A percentile compares a stretch with the other conserved stretches of the same genome.
Conservation (phyloP, 2,329 filamentous ascomycete genomes). For the Hypoxylon rubiginosum region DNA sequence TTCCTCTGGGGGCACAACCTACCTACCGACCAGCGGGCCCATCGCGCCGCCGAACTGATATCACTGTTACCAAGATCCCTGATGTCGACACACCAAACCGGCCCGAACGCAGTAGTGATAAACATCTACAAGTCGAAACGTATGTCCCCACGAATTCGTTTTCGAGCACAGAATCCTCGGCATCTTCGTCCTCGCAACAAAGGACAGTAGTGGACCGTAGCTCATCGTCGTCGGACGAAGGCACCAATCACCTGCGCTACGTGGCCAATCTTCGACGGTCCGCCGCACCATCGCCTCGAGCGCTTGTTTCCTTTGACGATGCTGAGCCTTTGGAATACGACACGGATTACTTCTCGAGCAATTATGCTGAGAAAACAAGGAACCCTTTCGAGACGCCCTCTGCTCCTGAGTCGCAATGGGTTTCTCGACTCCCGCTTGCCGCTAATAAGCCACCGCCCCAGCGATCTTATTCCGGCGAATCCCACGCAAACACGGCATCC, state of each 20-base stretch:
- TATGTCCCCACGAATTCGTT: constrained; percentile 49
- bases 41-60: constrained; percentile 34
- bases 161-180: constrained; percentile 42
- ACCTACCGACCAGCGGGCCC: constrained; percentile 46
- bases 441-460: constrained; percentile 42
- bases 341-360: constrained; percentile 37
- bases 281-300: constrained; percentile 30
- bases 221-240: constrained; percentile 50
- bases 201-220: constrained; percentile 39
- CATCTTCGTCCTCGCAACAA: constrained; percentile 43
- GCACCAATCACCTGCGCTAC: constrained; percentile 29
- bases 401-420: constrained; percentile 14
- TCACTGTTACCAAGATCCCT: constrained; percentile 25
- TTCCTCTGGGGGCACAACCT: constrained; percentile 33
- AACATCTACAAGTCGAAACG: constrained; percentile 42
- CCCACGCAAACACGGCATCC: constrained; percentile 43
- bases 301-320: constrained; percentile 39
- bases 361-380: constrained; percentile 34
- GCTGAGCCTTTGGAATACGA: constrained; percentile 28
- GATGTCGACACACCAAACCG: constrained; percentile 31
- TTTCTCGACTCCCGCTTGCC: constrained; percentile 34
- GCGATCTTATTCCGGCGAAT: constrained; percentile 48
- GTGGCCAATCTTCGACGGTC: constrained; percentile 38
- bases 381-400: constrained; percentile 33
- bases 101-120: constrained; percentile 25